phyloP scores from a whole-genome alignment of 768 basidiomycete species.

The Naganishia vishniacii region DNA sequence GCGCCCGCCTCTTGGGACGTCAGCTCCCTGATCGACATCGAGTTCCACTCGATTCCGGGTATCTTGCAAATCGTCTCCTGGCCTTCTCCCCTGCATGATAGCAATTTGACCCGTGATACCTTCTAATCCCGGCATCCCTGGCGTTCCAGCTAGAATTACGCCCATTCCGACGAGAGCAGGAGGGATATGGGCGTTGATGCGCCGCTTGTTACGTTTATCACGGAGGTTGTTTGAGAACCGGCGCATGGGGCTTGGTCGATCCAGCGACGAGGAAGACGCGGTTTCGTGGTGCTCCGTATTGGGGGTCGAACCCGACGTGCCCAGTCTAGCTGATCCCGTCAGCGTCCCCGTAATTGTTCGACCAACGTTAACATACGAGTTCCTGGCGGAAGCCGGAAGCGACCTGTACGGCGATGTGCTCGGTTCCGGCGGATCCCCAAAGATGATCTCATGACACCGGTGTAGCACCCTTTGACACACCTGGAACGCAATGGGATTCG shows the following conservation, averaged over 20 bases:
- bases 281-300: no score
- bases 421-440: slow-evolving; percentile 71
- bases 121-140: slow-evolving; percentile 69
- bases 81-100: slow-evolving; percentile 72
- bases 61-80: slow-evolving; percentile 39
- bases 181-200: slow-evolving; percentile 64
- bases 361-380: slow-evolving; percentile 33
- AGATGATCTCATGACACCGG: slow-evolving; percentile 93
- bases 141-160: slow-evolving; percentile 67
- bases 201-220: slow-evolving; percentile 5
- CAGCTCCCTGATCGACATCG: slow-evolving; percentile 51
- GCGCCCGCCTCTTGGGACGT: slow-evolving; percentile 28
- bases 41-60: slow-evolving; percentile 51
- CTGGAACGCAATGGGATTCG: slow-evolving; percentile 70
- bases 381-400: slow-evolving; percentile 53
- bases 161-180: slow-evolving; percentile 82
- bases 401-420: slow-evolving; percentile 64
- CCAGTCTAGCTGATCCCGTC: neutral
- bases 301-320: neutral
- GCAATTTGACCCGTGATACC: slow-evolving; percentile 74
- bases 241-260: neutral
- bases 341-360: neutral
- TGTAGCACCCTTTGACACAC: slow-evolving; percentile 88
- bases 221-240: neutral
- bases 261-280: neutral